Percentiles rank a stretch among this genome's conserved stretches.
phyloP scores from a whole-genome alignment of 345 rosid genomes.

The Rubroshorea leprosula region DNA sequence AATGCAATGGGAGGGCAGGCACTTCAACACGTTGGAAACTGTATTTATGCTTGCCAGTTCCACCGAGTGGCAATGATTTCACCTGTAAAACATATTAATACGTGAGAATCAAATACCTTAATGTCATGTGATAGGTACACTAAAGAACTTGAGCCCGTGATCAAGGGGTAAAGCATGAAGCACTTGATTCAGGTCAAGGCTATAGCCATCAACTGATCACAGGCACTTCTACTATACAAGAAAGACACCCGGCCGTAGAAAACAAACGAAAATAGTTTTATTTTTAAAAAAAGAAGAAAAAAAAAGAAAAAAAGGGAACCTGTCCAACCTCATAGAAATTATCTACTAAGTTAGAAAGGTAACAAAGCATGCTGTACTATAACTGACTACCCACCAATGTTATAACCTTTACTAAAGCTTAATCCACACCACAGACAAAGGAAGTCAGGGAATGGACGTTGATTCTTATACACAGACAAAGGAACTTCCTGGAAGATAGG shows the following conservation, averaged over 20 bases:
- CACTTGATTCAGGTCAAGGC: background rate
- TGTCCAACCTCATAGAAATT: background rate
- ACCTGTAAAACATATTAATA: slow-evolving; percentile 34
- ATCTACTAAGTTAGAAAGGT: background rate
- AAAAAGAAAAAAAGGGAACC: background rate
- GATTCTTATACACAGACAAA: no score
- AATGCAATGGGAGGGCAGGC: slow-evolving; percentile 49
- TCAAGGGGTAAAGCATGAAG: background rate
- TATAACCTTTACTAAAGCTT: no score
- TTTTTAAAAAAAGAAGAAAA: no score
- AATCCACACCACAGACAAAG: no score
- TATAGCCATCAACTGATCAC: background rate
- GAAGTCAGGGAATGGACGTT: background rate
- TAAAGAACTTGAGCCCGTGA: background rate
- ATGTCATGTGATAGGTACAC: background rate
- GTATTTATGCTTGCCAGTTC: slow-evolving; percentile 88
- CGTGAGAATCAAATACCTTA: background rate
- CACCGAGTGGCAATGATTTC: slow-evolving; percentile 60
- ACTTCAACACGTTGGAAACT: slow-evolving; percentile 65
- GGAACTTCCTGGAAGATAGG: no score
- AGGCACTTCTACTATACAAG: background rate
- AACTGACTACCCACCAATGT: background rate
- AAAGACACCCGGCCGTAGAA: background rate
- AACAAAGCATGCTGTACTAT: background rate
- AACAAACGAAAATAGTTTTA: background rate